Base-by-base conservation (phyloP, 768 basidiomycete genomes). In the Russula virescens region DNA sequence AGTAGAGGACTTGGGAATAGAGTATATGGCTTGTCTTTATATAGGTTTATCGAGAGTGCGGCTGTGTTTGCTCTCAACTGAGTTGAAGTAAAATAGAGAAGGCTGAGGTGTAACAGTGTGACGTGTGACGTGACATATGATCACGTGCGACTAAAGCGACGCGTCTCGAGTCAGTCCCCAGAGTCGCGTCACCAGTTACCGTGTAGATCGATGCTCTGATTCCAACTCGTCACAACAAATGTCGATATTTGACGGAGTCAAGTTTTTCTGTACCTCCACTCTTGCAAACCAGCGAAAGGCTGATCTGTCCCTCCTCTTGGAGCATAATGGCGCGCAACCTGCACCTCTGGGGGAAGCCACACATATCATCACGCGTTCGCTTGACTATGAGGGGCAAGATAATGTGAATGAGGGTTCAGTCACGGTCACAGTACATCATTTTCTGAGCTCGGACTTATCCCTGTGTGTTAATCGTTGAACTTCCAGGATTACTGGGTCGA, bases 181-280 rank as follows among this genome's bases (percentile, higher is more conserved):
- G 34, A 35, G 5, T 35, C 34, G 34, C 34, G 34, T 35, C 34
- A 5, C 34, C 34, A 35, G 5, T 35, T 10, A 35, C 34, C 40
- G 25, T 38, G 5, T 28, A n/a, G n/a, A n/a, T 19, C 10, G 9
- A n/a, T 26, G 13, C 21, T 11, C 14, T 43, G 3, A 21, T 19
- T 43, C n/a, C n/a, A 51, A 9, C 4, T 42, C 16, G 40, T 7
- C 4, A 6, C 31, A 1, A 42, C 23, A 25, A 1, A 68, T 68
- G 67, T 58, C 64, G 8, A 46, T 68, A 19, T 68, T 68, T 47
- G 65, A 68, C 13, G 58, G 53, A 28, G 40, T 68, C 55, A 62
- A 49, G 47, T 66, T 58, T 34, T 60, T 57, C 47, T 66, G 53
- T 55, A 38, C 61, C 14, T 55, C 65, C 14, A 56, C 67, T 1